These are phyloP conservation scores for Gnomoniopsis smithogilvyi DNA, from an alignment of 2,329 filamentous ascomycete genomes.

Conservation along the genomic window DNA sequence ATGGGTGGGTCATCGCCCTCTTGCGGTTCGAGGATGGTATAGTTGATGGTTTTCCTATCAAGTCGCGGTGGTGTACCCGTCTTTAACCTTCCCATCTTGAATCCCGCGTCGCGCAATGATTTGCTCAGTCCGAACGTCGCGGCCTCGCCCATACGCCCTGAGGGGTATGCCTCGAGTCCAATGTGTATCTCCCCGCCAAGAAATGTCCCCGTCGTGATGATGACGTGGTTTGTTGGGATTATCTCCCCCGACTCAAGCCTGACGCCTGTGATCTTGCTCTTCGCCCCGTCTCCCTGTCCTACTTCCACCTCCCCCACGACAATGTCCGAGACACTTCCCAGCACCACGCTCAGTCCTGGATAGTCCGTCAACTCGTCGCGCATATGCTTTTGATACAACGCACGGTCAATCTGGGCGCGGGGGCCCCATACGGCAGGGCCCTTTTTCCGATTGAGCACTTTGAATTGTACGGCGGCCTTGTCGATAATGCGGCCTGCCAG, in stretches of 20 bases:
- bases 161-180: conserved; percentile 77
- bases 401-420: conserved; percentile 90
- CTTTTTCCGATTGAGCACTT: conserved; percentile 81
- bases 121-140: conserved; percentile 92
- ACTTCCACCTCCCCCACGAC: conserved; percentile 70
- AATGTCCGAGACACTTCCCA: conserved; percentile 90
- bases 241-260: conserved; percentile 83
- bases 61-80: conserved; percentile 92
- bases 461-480: conserved; percentile 92
- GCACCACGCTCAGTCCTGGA: conserved; percentile 73
- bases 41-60: conserved; percentile 79
- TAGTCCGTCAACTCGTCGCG: conserved; percentile 77
- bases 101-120: conserved; percentile 83
- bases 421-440: conserved; percentile 97
- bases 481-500: conserved; percentile 86
- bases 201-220: conserved; percentile 97
- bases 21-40: conserved; percentile 66
- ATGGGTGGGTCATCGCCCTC: conserved; percentile 78
- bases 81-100: conserved; percentile 85
- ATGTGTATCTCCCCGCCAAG: conserved; percentile 96
- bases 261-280: conserved; percentile 78
- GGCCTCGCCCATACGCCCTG: conserved; percentile 89
- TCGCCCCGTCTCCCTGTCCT: conserved; percentile 47
- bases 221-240: conserved; percentile 73
- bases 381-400: conserved; percentile 89